Evolutionary conservation across 345 rosid genomes (phyloP).

Genomic region (Tarenaya hassleriana): DNA sequence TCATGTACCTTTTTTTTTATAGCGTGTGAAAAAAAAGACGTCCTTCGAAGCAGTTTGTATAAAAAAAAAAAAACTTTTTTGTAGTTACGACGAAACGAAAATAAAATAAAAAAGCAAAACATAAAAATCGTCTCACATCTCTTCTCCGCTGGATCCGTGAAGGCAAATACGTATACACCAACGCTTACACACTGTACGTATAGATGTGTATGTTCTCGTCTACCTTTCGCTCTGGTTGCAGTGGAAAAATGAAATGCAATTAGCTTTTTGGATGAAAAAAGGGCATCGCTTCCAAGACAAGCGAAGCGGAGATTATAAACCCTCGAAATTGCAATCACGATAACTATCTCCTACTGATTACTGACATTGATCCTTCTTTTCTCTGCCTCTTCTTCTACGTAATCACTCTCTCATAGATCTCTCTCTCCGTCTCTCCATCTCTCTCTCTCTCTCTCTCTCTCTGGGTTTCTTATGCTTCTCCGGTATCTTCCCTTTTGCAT

Average conservation of each 20-base stretch:
- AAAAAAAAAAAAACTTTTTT: not conserved
- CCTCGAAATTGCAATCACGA: too few species aligned
- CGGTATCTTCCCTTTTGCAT: slow-evolving; percentile 8
- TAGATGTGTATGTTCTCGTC: slow-evolving; percentile 23
- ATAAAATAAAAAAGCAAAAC: too few species aligned
- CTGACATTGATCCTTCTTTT: not conserved
- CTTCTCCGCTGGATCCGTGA: slow-evolving; percentile 29
- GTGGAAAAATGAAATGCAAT: slow-evolving; percentile 16
- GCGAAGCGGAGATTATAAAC: too few species aligned
- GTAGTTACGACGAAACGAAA: too few species aligned
- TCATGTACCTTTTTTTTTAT: too few species aligned
- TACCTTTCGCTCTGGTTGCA: slow-evolving; percentile 13
- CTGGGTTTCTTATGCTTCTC: not conserved
- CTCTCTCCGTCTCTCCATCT: slow-evolving; percentile 12
- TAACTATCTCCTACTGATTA: not conserved
- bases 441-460: slow-evolving; percentile 20
- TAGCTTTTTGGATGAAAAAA: slow-evolving; percentile 3
- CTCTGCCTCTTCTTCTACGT: not conserved
- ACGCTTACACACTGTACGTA: slow-evolving; percentile 15
- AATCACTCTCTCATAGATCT: not conserved
- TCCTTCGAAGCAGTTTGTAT: too few species aligned
- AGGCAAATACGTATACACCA: not conserved
- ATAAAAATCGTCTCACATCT: slow-evolving; percentile 6
- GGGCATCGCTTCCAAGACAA: too few species aligned
- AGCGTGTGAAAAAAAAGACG: too few species aligned